These are phyloP conservation scores for Chytriomyces hyalinus DNA, from an alignment of 192 early-diverging fungal species.

Conservation along the genomic window DNA sequence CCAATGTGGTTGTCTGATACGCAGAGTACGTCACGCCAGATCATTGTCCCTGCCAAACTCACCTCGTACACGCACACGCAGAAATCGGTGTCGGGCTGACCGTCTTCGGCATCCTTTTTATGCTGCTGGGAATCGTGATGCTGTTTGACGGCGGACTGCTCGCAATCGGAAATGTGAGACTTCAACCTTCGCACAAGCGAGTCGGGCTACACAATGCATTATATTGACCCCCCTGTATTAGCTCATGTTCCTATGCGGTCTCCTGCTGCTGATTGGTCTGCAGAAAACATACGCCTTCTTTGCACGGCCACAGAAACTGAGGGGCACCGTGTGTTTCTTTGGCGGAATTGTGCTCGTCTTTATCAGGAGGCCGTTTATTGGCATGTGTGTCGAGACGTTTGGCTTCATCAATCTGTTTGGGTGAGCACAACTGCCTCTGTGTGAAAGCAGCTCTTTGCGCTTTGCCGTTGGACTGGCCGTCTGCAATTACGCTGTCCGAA, in stretches of 20 bases:
- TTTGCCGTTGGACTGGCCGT: background rate
- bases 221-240: constrained; percentile 30
- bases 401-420: constrained; percentile 98
- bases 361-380: constrained; percentile 86
- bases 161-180: constrained; percentile 92
- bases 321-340: constrained; percentile 90
- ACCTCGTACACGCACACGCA: background rate
- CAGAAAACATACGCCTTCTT: constrained; percentile 89
- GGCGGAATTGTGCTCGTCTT: constrained; percentile 88
- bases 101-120: constrained; percentile 90
- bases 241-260: constrained; percentile 89
- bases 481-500: too few relatives aligned
- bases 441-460: background rate
- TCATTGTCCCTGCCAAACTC: background rate
- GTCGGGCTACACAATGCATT: background rate
- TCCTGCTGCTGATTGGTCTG: constrained; percentile 88
- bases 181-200: background rate
- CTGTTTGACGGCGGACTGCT: constrained; percentile 95
- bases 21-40: constrained; percentile 67
- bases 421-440: constrained; percentile 46
- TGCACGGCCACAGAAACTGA: constrained; percentile 80
- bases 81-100: constrained; percentile 94
- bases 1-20: constrained; percentile 75
- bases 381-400: constrained; percentile 87
- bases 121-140: constrained; percentile 90